Percentiles rank a stretch among this genome's conserved stretches.
phyloP scores from a whole-genome alignment of 1,284 basidiomycete genomes.

The Lignosus rhinocerotis region DNA sequence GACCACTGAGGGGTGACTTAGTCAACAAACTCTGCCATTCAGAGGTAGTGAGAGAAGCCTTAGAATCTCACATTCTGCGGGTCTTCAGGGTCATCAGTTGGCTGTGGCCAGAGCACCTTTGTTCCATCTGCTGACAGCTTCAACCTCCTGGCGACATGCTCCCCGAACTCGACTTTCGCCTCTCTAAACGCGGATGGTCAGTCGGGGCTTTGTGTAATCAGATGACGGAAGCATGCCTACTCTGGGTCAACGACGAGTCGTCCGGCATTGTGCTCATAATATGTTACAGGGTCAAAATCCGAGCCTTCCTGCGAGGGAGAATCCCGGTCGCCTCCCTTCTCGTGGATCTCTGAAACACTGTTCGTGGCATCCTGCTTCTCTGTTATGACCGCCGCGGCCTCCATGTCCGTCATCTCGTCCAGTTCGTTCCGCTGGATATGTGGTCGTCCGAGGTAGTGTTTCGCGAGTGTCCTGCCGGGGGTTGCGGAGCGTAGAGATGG shows the following conservation, averaged over 20 bases:
- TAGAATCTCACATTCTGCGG: conserved; percentile 57
- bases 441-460: not conserved
- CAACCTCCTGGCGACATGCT: conserved; percentile 45
- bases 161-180: conserved; percentile 54
- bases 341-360: conserved; percentile 15
- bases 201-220: conserved; percentile 9
- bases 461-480: not conserved
- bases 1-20: conserved; percentile 41
- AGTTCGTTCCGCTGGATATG: not conserved
- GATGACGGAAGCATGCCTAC: conserved; percentile 33
- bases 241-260: conserved; percentile 61
- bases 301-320: conserved; percentile 11
- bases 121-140: conserved; percentile 49
- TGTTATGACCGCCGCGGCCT: conserved; percentile 5
- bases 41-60: too few relatives aligned
- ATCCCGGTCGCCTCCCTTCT: conserved; percentile 11
- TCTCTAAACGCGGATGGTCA: conserved; percentile 38
- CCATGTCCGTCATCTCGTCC: not conserved
- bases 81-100: conserved; percentile 60
- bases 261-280: conserved; percentile 59
- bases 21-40: conserved; percentile 3
- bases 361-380: conserved; percentile 15
- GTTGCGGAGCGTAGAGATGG: not conserved
- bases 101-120: conserved; percentile 63
- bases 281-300: conserved; percentile 44